These are phyloP conservation scores for Lipomyces mesembrius DNA, from an alignment of 805 yeast species.

Conservation along the genomic window DNA sequence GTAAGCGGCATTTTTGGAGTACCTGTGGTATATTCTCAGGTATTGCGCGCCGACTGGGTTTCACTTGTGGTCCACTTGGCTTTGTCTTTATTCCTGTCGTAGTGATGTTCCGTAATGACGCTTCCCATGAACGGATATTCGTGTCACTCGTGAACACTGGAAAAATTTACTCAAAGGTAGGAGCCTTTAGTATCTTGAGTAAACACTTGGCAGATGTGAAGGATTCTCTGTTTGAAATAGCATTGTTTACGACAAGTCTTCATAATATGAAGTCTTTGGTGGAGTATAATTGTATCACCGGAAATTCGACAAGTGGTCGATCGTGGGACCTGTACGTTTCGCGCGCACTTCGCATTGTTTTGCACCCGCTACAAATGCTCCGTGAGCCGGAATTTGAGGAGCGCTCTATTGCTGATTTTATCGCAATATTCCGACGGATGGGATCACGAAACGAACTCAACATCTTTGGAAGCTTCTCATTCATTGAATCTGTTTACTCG, in stretches of 20 bases:
- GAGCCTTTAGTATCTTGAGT: background rate
- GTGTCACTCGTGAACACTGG: conserved; percentile 2
- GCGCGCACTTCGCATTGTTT: background rate
- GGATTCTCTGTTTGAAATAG: background rate
- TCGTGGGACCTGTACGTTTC: background rate
- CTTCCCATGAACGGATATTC: background rate
- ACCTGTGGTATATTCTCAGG: conserved; percentile 24
- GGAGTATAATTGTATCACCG: background rate
- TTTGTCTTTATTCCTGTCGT: conserved; percentile 11
- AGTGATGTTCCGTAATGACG: background rate
- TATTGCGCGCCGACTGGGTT: conserved; percentile 25
- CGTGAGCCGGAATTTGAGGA: background rate
- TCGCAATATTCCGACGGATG: conserved; percentile 8
- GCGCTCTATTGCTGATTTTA: background rate
- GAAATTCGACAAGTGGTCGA: background rate
- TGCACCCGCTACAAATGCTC: background rate
- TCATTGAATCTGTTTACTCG: background rate
- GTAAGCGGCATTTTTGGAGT: conserved; percentile 21
- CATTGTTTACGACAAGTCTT: background rate
- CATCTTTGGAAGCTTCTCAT: conserved; percentile 4
- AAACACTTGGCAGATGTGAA: background rate
- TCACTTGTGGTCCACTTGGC: conserved; percentile 10
- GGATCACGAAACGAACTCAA: conserved; percentile 23
- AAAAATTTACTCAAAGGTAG: background rate
- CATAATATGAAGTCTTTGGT: background rate